Evolutionary conservation across 805 yeast species (phyloP).

Genomic region (Candida michaelii): DNA sequence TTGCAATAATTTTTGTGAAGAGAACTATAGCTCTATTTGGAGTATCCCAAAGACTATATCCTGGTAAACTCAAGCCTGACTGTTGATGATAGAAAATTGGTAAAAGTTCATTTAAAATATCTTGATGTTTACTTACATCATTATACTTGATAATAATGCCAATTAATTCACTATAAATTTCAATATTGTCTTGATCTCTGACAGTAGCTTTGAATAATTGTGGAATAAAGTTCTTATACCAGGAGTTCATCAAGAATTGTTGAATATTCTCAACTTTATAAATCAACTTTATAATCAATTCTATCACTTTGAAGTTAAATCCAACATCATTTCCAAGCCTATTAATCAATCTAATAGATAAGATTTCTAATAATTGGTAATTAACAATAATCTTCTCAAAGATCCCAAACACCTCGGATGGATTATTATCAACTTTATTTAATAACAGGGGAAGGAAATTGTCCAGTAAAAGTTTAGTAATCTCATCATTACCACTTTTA

Average conservation of each 20-base stretch:
- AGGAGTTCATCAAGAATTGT: constrained; percentile 42
- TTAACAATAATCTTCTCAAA: constrained; percentile 24
- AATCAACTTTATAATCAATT: constrained; percentile 25
- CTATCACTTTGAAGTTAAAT: constrained; percentile 16
- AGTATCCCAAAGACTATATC: constrained; percentile 19
- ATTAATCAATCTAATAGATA: constrained; percentile 44
- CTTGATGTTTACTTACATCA: constrained; percentile 46
- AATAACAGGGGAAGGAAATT: constrained; percentile 29
- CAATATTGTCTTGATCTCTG: constrained; percentile 22
- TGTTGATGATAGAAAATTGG: constrained; percentile 31
- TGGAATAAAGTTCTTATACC: constrained; percentile 42
- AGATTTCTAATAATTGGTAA: constrained; percentile 43
- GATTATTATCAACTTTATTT: constrained; percentile 16
- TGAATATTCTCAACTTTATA: constrained; percentile 26
- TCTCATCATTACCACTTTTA: constrained; percentile 12
- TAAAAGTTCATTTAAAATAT: constrained; percentile 38
- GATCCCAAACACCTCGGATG: constrained; percentile 22
- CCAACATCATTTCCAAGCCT: constrained; percentile 23
- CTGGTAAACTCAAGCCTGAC: constrained; percentile 11
- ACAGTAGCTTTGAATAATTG: constrained; percentile 7
- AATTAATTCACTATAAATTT: constrained; percentile 40
- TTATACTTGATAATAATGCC: constrained; percentile 41
- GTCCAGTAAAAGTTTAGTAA: constrained; percentile 18
- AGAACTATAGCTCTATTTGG: constrained; percentile 38
- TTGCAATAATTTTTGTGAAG: constrained; percentile 49